phyloP scores from a whole-genome alignment of 495 filamentous ascomycete species.

The Choiromyces venosus region DNA sequence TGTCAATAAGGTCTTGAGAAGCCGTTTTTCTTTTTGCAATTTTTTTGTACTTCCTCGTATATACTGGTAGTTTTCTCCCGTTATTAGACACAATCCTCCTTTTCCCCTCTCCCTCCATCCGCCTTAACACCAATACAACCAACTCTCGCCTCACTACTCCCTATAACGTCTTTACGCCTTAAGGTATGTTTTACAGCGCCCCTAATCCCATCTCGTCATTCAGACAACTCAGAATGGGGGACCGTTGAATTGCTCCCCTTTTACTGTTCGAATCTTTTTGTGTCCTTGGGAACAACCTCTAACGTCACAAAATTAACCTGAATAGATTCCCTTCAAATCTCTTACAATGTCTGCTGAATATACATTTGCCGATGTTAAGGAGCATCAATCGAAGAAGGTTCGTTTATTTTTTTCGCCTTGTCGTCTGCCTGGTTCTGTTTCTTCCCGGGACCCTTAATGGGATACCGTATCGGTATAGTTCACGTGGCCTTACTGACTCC shows the following conservation, averaged over 20 bases:
- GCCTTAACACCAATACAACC: constrained; percentile 27
- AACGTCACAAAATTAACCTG: constrained; percentile 23
- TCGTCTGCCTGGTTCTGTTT: background rate
- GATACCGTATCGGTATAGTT: background rate
- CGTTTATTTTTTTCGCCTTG: background rate
- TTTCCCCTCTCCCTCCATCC: constrained; percentile 34
- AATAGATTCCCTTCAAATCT: constrained; percentile 26
- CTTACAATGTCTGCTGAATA: constrained; percentile 44
- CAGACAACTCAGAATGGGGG: background rate
- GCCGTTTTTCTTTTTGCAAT: background rate
- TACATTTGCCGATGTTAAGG: constrained; percentile 77
- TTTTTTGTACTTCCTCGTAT: background rate
- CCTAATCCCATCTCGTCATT: background rate
- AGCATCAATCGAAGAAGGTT: constrained; percentile 83
- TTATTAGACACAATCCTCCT: background rate
- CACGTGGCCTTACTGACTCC: background rate
- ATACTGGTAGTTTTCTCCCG: background rate
- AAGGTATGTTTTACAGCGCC: background rate
- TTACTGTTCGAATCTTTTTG: background rate
- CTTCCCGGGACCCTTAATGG: background rate
- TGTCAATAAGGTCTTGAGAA: background rate
- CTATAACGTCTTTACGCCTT: background rate
- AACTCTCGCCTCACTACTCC: constrained; percentile 32
- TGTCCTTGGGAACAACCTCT: background rate
- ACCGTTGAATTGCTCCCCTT: background rate